Conservation (phyloP, 2,329 filamentous ascomycete species). For the Botryosphaeria dothidea region DNA sequence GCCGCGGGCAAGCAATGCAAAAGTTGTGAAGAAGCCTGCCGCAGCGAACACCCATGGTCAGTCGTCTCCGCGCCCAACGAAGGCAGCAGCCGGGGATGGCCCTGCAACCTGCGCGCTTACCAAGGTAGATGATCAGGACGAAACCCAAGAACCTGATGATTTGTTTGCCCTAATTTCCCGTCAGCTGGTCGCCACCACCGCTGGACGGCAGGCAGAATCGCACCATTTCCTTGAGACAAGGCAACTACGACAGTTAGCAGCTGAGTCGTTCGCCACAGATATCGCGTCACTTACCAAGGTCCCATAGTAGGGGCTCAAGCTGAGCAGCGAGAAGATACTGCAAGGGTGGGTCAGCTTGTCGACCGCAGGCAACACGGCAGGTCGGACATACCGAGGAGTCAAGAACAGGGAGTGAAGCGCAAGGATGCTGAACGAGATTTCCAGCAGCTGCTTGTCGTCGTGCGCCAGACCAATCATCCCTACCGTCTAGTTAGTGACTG, state of each 20-base stretch:
- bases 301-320: conserved; percentile 86
- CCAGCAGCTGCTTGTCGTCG: conserved; percentile 63
- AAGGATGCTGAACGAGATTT: conserved; percentile 84
- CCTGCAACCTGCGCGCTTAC: conserved; percentile 34
- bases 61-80: background rate
- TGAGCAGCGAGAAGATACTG: conserved; percentile 82
- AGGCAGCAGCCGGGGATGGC: background rate
- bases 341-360: conserved; percentile 15
- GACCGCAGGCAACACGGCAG: conserved; percentile 17
- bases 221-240: conserved; percentile 89
- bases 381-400: conserved; percentile 62
- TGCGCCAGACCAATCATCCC: conserved; percentile 67
- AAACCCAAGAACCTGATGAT: conserved; percentile 81
- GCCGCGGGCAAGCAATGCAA: conserved; percentile 74
- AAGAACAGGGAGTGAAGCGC: conserved; percentile 87
- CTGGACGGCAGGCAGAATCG: conserved; percentile 15
- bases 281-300: conserved; percentile 55
- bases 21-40: conserved; percentile 80
- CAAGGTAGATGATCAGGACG: conserved; percentile 79
- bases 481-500: conserved; percentile 32
- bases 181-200: conserved; percentile 16
- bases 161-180: conserved; percentile 65
- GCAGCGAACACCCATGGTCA: background rate
- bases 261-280: conserved; percentile 1
- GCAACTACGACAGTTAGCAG: conserved; percentile 56